Evolutionary conservation across 2,329 filamentous ascomycete genomes (phyloP).

Genomic region (Ophiosphaerella herpotricha): DNA sequence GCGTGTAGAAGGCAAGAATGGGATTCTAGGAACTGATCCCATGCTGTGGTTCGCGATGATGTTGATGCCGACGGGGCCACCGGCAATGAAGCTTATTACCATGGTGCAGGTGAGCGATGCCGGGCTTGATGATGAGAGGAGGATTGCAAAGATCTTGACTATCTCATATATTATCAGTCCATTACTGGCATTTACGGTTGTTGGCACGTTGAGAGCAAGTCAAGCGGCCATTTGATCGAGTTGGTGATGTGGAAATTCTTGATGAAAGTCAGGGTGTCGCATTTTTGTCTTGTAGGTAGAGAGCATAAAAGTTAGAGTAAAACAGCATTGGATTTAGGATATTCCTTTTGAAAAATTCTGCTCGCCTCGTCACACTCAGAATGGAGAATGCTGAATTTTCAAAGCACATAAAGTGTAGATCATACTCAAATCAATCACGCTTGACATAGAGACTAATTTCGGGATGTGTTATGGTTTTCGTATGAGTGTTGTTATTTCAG

Average conservation of each 20-base stretch:
- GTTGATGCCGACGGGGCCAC: slow-evolving; percentile 61
- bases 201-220: slow-evolving; percentile 36
- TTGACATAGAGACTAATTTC: too few relatives aligned
- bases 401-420: too few relatives aligned
- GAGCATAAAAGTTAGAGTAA: too few relatives aligned
- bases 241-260: not conserved
- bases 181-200: slow-evolving; percentile 36
- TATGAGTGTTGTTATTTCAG: too few relatives aligned
- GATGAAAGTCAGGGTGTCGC: not conserved
- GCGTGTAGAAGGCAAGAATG: slow-evolving; percentile 49
- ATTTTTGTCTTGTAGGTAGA: too few relatives aligned
- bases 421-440: too few relatives aligned
- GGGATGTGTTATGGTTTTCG: too few relatives aligned
- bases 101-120: slow-evolving; percentile 56
- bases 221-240: slow-evolving; percentile 24
- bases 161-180: slow-evolving; percentile 39
- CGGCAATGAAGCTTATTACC: slow-evolving; percentile 58
- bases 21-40: slow-evolving; percentile 59
- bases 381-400: too few relatives aligned
- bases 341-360: too few relatives aligned
- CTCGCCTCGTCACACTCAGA: too few relatives aligned
- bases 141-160: slow-evolving; percentile 56
- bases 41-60: slow-evolving; percentile 69
- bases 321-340: too few relatives aligned
- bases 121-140: slow-evolving; percentile 52